These are phyloP conservation scores for Clonostachys byssicola DNA, from an alignment of 2,329 filamentous ascomycete genomes.

Conservation along the genomic window DNA sequence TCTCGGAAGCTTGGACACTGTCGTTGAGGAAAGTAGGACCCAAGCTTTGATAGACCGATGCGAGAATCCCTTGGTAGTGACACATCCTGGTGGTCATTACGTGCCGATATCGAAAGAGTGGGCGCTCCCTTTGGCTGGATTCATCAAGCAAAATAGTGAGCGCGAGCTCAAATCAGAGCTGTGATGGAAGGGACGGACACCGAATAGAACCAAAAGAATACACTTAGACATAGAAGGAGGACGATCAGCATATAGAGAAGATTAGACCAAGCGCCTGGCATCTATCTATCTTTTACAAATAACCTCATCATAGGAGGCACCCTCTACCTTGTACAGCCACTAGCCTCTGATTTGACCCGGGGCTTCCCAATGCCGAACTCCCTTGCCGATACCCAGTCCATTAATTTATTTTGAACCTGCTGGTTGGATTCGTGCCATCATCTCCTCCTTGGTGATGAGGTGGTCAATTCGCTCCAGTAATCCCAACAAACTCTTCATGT, in stretches of 20 bases:
- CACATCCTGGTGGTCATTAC: constrained; percentile 88
- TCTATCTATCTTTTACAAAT: constrained; percentile 1
- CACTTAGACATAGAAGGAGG: constrained; percentile 11
- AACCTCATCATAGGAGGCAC: background rate
- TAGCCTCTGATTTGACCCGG: background rate
- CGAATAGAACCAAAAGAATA: constrained; percentile 5
- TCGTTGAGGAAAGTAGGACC: constrained; percentile 76
- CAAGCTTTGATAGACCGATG: constrained; percentile 63
- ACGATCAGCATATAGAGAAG: background rate
- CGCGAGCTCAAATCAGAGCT: constrained; percentile 16
- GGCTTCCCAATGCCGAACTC: background rate
- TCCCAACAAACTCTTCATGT: constrained; percentile 91
- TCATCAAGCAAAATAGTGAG: constrained; percentile 47
- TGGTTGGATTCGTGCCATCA: constrained; percentile 97
- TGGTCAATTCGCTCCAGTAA: constrained; percentile 91
- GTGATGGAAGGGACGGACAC: constrained; percentile 6
- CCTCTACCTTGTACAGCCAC: constrained; percentile 6
- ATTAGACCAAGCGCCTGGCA: background rate
- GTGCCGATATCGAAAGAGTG: constrained; percentile 81
- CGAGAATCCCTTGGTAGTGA: constrained; percentile 46
- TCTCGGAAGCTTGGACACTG: constrained; percentile 78
- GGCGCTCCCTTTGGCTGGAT: constrained; percentile 70
- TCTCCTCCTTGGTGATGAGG: constrained; percentile 98
- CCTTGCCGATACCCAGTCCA: background rate
- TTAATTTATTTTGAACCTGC: constrained; percentile 28